These are phyloP conservation scores for Parsonsia alboflavescens DNA, from an alignment of 257 asterid species.

Conservation along the genomic window DNA sequence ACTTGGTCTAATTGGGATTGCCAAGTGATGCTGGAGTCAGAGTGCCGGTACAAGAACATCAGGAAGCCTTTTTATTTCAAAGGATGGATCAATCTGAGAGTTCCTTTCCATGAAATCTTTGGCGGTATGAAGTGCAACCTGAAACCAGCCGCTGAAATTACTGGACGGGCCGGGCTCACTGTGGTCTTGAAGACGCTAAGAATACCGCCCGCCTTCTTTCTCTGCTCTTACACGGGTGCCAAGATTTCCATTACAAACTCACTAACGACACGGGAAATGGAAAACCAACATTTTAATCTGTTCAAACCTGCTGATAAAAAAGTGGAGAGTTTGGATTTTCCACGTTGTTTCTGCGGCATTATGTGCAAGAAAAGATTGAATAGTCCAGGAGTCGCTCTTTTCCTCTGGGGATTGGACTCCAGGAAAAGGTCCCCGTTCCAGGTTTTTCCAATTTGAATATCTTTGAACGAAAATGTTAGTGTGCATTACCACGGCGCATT, in stretches of 20 bases:
- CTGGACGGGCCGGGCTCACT: constrained; percentile 97
- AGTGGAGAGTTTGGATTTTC: constrained; percentile 29
- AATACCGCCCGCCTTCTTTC: constrained; percentile 81
- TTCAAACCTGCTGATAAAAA: constrained; percentile 48
- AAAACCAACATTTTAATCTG: constrained; percentile 29
- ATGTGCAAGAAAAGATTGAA: constrained; percentile 58
- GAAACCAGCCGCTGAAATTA: constrained; percentile 76
- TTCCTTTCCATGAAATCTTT: constrained; percentile 70
- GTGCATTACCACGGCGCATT: too few species aligned
- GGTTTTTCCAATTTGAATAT: constrained; percentile 77
- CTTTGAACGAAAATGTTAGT: too few species aligned
- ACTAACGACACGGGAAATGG: constrained; percentile 36
- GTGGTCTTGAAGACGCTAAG: too few species aligned
- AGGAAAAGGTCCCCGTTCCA: constrained; percentile 80
- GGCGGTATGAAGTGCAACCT: constrained; percentile 73
- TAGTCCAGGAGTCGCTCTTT: constrained; percentile 67
- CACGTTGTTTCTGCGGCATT: constrained; percentile 70
- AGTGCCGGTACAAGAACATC: constrained; percentile 72
- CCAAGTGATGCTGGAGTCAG: constrained; percentile 92
- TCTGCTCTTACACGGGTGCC: constrained; percentile 59
- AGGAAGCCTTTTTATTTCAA: constrained; percentile 86
- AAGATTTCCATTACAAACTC: constrained; percentile 75
- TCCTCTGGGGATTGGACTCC: constrained; percentile 89
- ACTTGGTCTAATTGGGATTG: constrained; percentile 99
- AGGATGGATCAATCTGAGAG: constrained; percentile 85